Conservation (phyloP, 495 filamentous ascomycete species). For the Hypoxylon fuscum region DNA sequence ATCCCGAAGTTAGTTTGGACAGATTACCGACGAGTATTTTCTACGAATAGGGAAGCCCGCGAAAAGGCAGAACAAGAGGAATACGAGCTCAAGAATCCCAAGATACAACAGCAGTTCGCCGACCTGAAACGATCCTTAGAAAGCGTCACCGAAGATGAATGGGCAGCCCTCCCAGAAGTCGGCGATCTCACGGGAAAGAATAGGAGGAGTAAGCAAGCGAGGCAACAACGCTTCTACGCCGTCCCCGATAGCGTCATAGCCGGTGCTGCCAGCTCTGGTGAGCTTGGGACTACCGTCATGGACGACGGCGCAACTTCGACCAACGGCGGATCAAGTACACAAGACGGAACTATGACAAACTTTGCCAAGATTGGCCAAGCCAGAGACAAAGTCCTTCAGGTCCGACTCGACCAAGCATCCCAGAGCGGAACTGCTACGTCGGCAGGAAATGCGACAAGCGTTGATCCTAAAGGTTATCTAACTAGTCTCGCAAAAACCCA, state of each 20-base stretch:
- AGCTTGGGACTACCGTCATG: constrained; percentile 84
- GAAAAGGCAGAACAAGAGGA: constrained; percentile 91
- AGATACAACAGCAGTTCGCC: constrained; percentile 98
- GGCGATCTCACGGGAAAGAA: constrained; percentile 96
- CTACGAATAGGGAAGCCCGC: constrained; percentile 88
- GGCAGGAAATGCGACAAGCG: constrained; percentile 84
- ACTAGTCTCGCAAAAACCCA: constrained; percentile 86
- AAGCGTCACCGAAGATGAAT: constrained; percentile 92
- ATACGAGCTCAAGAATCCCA: constrained; percentile 96
- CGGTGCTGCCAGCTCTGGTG: constrained; percentile 77
- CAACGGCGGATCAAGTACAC: constrained; percentile 57
- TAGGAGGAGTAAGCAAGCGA: constrained; percentile 80
- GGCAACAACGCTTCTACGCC: constrained; percentile 89
- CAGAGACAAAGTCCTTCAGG: constrained; percentile 90
- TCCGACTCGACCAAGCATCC: constrained; percentile 88
- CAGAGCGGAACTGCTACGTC: constrained; percentile 71
- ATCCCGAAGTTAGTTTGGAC: constrained; percentile 75
- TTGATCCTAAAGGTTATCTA: constrained; percentile 95
- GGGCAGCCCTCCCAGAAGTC: constrained; percentile 94
- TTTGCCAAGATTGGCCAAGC: constrained; percentile 98
- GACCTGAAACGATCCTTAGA: constrained; percentile 91
- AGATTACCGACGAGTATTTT: constrained; percentile 81
- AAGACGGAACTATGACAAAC: constrained; percentile 92
- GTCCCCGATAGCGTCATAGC: constrained; percentile 97
- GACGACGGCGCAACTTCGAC: constrained; percentile 72